Evolutionary conservation across 805 yeast species (phyloP).

Genomic region (Hanseniaspora nectarophila): DNA sequence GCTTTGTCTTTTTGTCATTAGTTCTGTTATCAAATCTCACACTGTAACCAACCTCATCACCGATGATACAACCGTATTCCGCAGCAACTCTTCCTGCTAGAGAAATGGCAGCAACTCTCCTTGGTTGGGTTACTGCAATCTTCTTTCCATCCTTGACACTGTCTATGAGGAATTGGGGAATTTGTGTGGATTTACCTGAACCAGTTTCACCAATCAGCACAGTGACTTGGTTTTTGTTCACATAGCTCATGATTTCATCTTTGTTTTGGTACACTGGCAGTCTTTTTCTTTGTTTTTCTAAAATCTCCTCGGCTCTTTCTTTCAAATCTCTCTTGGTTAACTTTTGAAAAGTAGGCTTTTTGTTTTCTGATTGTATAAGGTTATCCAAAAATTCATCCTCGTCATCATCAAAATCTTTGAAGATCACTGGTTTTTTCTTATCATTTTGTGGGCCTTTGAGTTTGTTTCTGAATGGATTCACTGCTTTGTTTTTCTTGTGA

Average conservation of each 20-base stretch:
- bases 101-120: conserved; percentile 94
- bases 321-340: conserved; percentile 26
- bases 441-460: not conserved
- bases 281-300: conserved; percentile 38
- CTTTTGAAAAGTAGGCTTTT: not conserved
- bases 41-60: conserved; percentile 79
- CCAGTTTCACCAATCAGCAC: conserved; percentile 94
- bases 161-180: conserved; percentile 78
- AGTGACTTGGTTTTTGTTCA: conserved; percentile 51
- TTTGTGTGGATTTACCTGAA: conserved; percentile 94
- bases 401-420: conserved; percentile 28
- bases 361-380: conserved; percentile 15
- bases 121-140: conserved; percentile 91
- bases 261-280: conserved; percentile 71
- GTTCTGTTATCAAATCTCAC: conserved; percentile 78
- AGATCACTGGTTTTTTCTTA: conserved; percentile 24
- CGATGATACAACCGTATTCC: conserved; percentile 66
- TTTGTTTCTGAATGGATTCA: conserved; percentile 9
- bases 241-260: conserved; percentile 45
- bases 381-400: conserved; percentile 20
- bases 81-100: conserved; percentile 86
- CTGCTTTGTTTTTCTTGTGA: not conserved
- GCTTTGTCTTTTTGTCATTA: conserved; percentile 42
- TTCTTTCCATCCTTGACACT: conserved; percentile 24
- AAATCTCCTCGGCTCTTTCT: conserved; percentile 33